These are phyloP conservation scores for Erythrophleum fordii DNA, from an alignment of 306 rosid species.

Conservation along the genomic window DNA sequence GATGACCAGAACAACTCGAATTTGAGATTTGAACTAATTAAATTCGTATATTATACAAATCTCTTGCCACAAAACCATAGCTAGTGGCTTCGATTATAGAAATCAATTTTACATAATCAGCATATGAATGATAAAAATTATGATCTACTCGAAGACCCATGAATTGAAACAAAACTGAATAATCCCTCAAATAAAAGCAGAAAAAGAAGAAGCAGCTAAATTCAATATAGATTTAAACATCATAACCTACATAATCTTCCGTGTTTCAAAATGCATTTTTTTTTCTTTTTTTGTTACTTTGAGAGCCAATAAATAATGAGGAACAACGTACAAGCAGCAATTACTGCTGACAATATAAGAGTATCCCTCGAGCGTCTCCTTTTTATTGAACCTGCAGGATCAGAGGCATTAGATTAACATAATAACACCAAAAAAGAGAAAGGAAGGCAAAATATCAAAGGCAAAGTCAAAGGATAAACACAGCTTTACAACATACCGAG, in stretches of 20 bases:
- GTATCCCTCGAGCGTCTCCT: constrained; percentile 93
- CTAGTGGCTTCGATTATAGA: not conserved
- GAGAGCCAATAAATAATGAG: constrained; percentile 97
- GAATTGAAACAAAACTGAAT: constrained; percentile 22
- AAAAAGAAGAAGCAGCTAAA: constrained; percentile 8
- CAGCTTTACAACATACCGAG: constrained; percentile 61
- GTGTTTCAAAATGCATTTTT: constrained; percentile 30
- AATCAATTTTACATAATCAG: not conserved
- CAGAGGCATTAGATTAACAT: constrained; percentile 29
- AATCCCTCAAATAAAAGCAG: not conserved
- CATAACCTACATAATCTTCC: constrained; percentile 39
- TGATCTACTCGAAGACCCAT: constrained; percentile 19
- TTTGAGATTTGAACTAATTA: not conserved
- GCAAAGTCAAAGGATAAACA: constrained; percentile 14
- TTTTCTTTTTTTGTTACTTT: constrained; percentile 51
- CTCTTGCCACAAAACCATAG: not conserved
- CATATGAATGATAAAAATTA: not conserved
- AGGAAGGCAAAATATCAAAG: constrained; percentile 16
- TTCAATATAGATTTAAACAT: constrained; percentile 32
- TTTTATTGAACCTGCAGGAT: constrained; percentile 77
- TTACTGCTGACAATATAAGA: constrained; percentile 83
- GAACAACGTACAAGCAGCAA: constrained; percentile 96
- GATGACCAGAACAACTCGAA: not conserved
- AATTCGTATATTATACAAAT: not conserved
- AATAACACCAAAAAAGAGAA: not conserved